Percentiles rank a stretch among this genome's conserved stretches.
Conservation (phyloP, 1,139 yeast species). For the Pneumocystis oryctolagi region DNA sequence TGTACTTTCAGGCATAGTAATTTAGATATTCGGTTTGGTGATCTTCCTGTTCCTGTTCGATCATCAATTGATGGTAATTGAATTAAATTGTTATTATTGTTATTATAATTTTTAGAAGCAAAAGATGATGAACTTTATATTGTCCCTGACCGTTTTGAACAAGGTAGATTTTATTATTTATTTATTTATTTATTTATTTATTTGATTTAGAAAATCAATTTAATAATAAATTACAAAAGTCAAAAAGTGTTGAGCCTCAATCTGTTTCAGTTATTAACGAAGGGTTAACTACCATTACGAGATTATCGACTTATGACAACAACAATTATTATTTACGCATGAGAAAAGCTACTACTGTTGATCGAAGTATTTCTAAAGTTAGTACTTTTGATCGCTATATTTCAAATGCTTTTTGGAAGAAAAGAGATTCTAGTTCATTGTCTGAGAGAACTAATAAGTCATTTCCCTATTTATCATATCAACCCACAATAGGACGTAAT, state of each 20-base stretch:
- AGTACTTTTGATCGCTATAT: constrained; percentile 18
- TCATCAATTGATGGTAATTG: not conserved
- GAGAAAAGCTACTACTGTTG: constrained; percentile 3
- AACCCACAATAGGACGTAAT: constrained; percentile 87
- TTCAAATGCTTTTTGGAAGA: constrained; percentile 10
- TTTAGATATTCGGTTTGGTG: constrained; percentile 28
- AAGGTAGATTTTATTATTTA: not conserved
- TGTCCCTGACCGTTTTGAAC: not conserved
- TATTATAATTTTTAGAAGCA: not conserved
- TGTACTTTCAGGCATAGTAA: not conserved
- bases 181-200: not conserved
- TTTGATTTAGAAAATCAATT: not conserved
- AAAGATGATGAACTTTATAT: not conserved
- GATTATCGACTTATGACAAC: not conserved
- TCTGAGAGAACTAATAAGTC: constrained; percentile 9
- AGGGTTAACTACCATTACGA: not conserved
- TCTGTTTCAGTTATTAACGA: not conserved
- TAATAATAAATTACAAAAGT: not conserved
- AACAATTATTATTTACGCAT: constrained; percentile 1
- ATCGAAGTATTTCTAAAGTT: constrained; percentile 12
- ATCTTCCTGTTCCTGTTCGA: constrained; percentile 32
- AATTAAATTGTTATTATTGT: not conserved
- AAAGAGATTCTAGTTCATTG: constrained; percentile 10
- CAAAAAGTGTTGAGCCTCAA: not conserved
- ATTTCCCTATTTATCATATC: constrained; percentile 25